Base-by-base conservation (phyloP, 2,329 filamentous ascomycete genomes). In the Colletotrichum ledebouriae region DNA sequence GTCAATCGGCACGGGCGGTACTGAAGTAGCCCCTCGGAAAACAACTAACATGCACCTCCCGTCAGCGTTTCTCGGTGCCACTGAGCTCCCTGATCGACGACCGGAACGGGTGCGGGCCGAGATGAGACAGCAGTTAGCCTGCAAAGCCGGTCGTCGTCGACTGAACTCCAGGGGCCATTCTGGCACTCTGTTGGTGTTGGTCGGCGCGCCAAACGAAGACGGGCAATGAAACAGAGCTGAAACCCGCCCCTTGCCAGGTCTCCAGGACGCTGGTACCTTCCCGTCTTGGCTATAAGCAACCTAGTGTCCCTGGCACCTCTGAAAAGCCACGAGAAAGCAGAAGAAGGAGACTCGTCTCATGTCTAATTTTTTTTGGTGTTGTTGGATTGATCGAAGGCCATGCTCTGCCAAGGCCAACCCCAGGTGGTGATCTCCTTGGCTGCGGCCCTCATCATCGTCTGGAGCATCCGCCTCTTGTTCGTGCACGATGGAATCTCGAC, bases 381-480 rank as follows among this genome's bases (percentile, higher is more conserved):
- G 3, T n/a, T n/a, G 52, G 59, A 22, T 46, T 56, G 49, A 59
- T 44, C 61, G 22, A 44, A 41, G 15, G 42, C 66, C 42, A 69
- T 69, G 66, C 66, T 69, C 15, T 69, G 33, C 57, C 50, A 69
- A 69, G 37, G n/a, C 15, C 58, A 39, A 20, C 57, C 63, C 17
- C 44, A 57, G 50, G 58, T 69, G 57, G 37, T 50, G 13, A 55
- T 67, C 58, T 53, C 33, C 44, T 42, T 66, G 46, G 66, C 55
- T 5, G 3, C 46, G 15, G 7, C 37, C 10, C 67, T 69, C 22
- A 22, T 67, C 6, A 42, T 67, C 10, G 56, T 69, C 20, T 69
- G 67, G 67, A 69, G 61, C 11, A 53, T 67, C 3, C 67, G 63
- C 37, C 57, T 61, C 5, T 25, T 69, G 4, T 44, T 67, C 2